phyloP scores from a whole-genome alignment of 768 basidiomycete species.

The Polyporus arcularius region DNA sequence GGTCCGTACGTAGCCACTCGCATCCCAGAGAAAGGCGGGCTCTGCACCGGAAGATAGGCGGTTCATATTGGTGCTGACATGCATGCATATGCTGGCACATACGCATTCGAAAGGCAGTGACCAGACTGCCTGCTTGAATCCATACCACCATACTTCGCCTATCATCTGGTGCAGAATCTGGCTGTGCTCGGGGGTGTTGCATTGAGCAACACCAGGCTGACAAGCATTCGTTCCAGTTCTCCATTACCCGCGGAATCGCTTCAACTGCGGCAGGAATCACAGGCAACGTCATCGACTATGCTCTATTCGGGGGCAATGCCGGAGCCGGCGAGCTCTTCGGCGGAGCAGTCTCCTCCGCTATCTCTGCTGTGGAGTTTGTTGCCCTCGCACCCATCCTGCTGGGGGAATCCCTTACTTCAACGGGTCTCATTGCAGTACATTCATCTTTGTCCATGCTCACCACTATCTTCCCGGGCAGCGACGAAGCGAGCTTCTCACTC shows the following conservation, averaged over 20 bases:
- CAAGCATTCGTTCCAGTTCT: slow-evolving; percentile 49
- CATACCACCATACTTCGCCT: too few species aligned
- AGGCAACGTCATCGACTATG: slow-evolving; percentile 61
- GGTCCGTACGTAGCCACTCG: slow-evolving; percentile 41
- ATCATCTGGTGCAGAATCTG: too few species aligned
- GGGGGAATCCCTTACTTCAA: slow-evolving; percentile 75
- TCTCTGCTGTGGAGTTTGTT: slow-evolving; percentile 69
- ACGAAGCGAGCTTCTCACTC: slow-evolving; percentile 80
- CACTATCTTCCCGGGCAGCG: slow-evolving; percentile 70
- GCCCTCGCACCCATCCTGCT: slow-evolving; percentile 75
- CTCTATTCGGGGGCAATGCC: slow-evolving; percentile 62
- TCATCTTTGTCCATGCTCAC: slow-evolving; percentile 75
- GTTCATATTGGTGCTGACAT: too few species aligned
- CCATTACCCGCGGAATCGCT: slow-evolving; percentile 62
- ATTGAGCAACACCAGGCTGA: neutral
- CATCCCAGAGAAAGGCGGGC: neutral
- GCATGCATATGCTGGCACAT: too few species aligned
- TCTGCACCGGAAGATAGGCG: too few species aligned
- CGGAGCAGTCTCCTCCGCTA: slow-evolving; percentile 57
- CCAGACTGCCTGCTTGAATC: too few species aligned
- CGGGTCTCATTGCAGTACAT: slow-evolving; percentile 72
- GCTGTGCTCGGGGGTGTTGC: neutral
- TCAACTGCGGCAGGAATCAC: slow-evolving; percentile 59
- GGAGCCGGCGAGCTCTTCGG: slow-evolving; percentile 61
- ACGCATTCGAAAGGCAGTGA: too few species aligned